Evolutionary conservation across 1,284 basidiomycete species (phyloP).

Genomic region (Phellopilus nigrolimitatus): DNA sequence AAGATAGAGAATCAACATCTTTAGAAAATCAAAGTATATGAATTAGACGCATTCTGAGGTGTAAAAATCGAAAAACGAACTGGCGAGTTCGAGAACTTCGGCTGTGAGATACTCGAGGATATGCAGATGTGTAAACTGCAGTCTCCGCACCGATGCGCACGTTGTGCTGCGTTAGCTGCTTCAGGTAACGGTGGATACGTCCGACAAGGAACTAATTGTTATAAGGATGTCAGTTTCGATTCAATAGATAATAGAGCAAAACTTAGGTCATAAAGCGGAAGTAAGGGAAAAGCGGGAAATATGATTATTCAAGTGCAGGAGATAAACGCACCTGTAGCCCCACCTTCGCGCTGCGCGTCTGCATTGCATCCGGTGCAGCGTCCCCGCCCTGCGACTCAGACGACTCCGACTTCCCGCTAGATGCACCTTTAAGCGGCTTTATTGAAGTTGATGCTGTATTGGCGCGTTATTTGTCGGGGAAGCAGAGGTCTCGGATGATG

Average conservation of each 20-base stretch:
- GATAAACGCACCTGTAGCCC: conserved; percentile 67
- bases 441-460: no score
- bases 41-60: not conserved
- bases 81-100: conserved; percentile 84
- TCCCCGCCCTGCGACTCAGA: no score
- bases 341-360: conserved; percentile 78
- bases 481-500: no score
- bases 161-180: no score
- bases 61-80: conserved; percentile 38
- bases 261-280: not conserved
- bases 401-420: no score
- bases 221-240: conserved; percentile 20
- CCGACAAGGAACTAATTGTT: conserved; percentile 34
- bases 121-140: no score
- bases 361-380: conserved; percentile 39
- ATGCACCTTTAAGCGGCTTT: no score
- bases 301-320: not conserved
- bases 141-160: no score
- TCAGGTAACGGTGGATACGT: no score
- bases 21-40: not conserved
- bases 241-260: no score
- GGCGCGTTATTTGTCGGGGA: no score
- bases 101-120: no score
- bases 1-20: not conserved
- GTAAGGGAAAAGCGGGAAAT: conserved; percentile 31